A percentile compares a stretch with the other conserved stretches of the same genome.
These are phyloP conservation scores for Mycena vulgaris DNA, from an alignment of 768 basidiomycete species.

Conservation along the genomic window DNA sequence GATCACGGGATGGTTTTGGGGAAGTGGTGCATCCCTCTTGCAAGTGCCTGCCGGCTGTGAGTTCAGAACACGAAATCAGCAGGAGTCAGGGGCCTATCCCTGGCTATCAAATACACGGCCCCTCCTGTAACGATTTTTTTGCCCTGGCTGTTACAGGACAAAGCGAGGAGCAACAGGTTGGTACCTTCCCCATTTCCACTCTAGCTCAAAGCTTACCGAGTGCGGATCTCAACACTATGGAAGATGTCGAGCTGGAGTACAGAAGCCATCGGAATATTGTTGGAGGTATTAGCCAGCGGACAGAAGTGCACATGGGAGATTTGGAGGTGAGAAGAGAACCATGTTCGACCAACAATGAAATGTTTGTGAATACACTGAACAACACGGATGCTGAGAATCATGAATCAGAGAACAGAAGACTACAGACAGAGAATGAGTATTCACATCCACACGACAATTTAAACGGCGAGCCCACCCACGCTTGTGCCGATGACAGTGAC, in stretches of 20 bases:
- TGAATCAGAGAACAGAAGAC: not conserved
- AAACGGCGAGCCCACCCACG: not conserved
- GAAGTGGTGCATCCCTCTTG: slow-evolving; percentile 6
- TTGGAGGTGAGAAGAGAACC: not conserved
- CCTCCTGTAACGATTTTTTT: slow-evolving; percentile 15
- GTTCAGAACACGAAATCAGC: slow-evolving; percentile 13
- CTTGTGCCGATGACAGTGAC: not conserved
- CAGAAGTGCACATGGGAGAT: not conserved
- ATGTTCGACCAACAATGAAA: not conserved
- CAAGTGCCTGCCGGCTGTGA: slow-evolving; percentile 2
- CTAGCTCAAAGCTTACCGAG: not conserved
- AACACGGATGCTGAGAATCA: not conserved
- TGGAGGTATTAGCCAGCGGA: not conserved
- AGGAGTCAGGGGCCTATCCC: slow-evolving; percentile 22
- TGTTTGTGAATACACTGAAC: not conserved
- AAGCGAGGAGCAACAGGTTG: slow-evolving; percentile 17
- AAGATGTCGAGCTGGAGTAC: not conserved
- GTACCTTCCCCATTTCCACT: slow-evolving; percentile 5
- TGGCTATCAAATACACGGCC: slow-evolving; percentile 4
- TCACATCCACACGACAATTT: not conserved
- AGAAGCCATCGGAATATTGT: not conserved
- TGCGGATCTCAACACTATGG: not conserved
- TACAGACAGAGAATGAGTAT: not conserved
- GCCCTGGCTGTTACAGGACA: slow-evolving; percentile 9
- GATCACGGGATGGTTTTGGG: no score